Evolutionary conservation across 23 red algal genomes (phyloP).

Genomic region (Agarophyton chilense): DNA sequence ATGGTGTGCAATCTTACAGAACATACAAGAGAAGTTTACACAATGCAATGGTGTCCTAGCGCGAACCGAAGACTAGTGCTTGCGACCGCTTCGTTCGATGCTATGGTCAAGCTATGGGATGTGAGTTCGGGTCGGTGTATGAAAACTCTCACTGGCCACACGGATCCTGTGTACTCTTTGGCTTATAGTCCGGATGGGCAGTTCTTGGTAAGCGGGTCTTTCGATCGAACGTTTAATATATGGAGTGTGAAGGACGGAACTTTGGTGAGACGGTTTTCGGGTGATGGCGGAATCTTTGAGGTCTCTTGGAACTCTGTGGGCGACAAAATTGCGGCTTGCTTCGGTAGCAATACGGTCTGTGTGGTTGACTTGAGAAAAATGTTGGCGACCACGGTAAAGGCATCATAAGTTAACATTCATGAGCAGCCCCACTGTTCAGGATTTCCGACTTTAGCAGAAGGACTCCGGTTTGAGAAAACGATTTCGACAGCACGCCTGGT

Average conservation of each 20-base stretch:
- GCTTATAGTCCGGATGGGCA: slow-evolving; percentile 90
- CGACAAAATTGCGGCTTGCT: slow-evolving; percentile 80
- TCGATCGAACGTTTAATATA: slow-evolving; percentile 84
- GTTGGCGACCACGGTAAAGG: slow-evolving; percentile 32
- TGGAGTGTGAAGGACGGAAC: slow-evolving; percentile 87
- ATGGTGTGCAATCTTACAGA: slow-evolving; percentile 77
- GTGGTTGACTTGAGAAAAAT: slow-evolving; percentile 85
- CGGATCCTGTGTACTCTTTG: slow-evolving; percentile 87
- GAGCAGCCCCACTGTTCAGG: neutral
- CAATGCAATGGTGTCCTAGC: slow-evolving; percentile 87
- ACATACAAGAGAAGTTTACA: slow-evolving; percentile 94
- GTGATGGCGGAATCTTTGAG: slow-evolving; percentile 90
- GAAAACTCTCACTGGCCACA: slow-evolving; percentile 81
- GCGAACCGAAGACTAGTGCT: slow-evolving; percentile 67
- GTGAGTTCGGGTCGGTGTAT: slow-evolving; percentile 71
- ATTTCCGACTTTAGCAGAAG: neutral
- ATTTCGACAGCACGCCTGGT: neutral
- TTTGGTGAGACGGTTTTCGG: slow-evolving; percentile 73
- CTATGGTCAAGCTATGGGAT: slow-evolving; percentile 94
- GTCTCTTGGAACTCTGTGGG: slow-evolving; percentile 90
- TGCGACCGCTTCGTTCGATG: slow-evolving; percentile 95
- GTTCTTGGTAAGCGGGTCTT: slow-evolving; percentile 83
- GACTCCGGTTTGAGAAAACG: neutral
- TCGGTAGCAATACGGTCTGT: slow-evolving; percentile 85
- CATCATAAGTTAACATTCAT: neutral